These are phyloP conservation scores for Penicillium paneum DNA, from an alignment of 2,329 filamentous ascomycete genomes.

Conservation along the genomic window DNA sequence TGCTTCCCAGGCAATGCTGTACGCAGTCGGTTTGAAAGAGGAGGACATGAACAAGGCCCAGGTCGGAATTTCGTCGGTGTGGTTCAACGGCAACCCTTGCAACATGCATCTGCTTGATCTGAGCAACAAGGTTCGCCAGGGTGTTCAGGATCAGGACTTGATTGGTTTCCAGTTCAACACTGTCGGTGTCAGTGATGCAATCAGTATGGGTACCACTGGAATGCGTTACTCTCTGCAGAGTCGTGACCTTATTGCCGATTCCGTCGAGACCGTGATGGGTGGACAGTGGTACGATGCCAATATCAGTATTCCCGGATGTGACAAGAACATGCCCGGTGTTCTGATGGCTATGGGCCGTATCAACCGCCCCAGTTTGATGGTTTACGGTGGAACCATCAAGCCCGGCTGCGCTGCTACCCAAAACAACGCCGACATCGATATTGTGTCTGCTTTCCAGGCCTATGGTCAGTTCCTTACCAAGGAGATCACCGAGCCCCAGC, in stretches of 20 bases:
- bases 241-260: constrained; percentile 94
- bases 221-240: constrained; percentile 96
- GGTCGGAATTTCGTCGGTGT: constrained; percentile 95
- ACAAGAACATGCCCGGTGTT: constrained; percentile 99
- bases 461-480: constrained; percentile 94
- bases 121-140: constrained; percentile 71
- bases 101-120: constrained; percentile 98
- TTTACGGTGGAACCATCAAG: constrained; percentile 92
- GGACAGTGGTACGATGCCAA: constrained; percentile 99
- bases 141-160: constrained; percentile 71
- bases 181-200: constrained; percentile 93
- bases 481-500: constrained; percentile 83
- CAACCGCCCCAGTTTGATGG: constrained; percentile 93
- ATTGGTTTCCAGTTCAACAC: constrained; percentile 98
- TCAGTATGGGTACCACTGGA: constrained; percentile 96
- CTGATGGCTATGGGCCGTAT: constrained; percentile 91
- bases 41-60: constrained; percentile 93
- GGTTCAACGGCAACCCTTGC: constrained; percentile 97
- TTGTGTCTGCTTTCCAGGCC: constrained; percentile 95
- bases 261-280: constrained; percentile 97
- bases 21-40: constrained; percentile 84
- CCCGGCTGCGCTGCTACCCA: constrained; percentile 79
- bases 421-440: constrained; percentile 75
- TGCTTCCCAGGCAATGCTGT: constrained; percentile 98
- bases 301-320: constrained; percentile 92